These are phyloP conservation scores for Kickxella alabastrina DNA, from an alignment of 192 early-diverging fungal species.

Conservation along the genomic window DNA sequence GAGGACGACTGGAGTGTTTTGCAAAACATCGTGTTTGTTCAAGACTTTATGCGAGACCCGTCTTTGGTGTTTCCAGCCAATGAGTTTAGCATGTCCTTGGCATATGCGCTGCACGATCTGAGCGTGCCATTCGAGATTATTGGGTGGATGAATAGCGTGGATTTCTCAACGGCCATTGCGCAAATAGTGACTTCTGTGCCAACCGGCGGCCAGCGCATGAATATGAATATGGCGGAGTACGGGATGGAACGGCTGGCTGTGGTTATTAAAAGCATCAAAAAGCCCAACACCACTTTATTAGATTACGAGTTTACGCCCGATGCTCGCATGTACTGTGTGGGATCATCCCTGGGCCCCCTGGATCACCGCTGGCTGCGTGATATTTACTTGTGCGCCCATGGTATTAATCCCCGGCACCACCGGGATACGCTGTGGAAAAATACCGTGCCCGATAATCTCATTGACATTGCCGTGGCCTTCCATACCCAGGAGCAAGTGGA, in stretches of 20 bases:
- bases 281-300: no score
- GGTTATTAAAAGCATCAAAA: conserved; percentile 3
- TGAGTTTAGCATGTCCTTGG: conserved; percentile 22
- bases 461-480: conserved; percentile 30
- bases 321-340: conserved; percentile 16
- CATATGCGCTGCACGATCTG: conserved; percentile 25
- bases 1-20: conserved; percentile 32
- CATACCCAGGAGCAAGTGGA: conserved; percentile 19
- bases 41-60: conserved; percentile 21
- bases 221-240: conserved; percentile 14
- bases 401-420: background rate
- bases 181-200: conserved; percentile 27
- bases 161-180: conserved; percentile 12
- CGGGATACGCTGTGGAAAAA: background rate
- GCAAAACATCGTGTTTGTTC: conserved; percentile 25
- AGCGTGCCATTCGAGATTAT: conserved; percentile 10
- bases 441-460: conserved; percentile 7
- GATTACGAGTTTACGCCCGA: conserved; percentile 8
- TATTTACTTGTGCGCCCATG: conserved; percentile 30
- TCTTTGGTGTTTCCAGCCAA: conserved; percentile 5
- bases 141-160: conserved; percentile 23
- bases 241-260: conserved; percentile 21
- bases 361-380: conserved; percentile 27
- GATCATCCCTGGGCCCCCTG: conserved; percentile 25
- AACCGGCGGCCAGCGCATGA: conserved; percentile 2